Conservation (phyloP, 2,329 filamentous ascomycete species). For the Grosmannia serpens region DNA sequence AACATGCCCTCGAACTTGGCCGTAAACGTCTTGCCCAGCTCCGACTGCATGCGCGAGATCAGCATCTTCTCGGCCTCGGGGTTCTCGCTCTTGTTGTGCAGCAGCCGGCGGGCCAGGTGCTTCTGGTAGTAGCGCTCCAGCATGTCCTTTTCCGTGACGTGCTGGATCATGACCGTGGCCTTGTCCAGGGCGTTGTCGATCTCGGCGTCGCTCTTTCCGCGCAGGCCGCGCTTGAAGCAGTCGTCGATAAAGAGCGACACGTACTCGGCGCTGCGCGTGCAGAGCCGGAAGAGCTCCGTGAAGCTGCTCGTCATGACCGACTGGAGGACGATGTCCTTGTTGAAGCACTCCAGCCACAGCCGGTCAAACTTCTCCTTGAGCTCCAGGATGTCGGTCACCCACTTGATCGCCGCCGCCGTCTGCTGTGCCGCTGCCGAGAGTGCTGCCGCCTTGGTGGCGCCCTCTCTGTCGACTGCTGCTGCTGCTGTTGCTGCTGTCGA, state of each 20-base stretch:
- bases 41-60: conserved; percentile 93
- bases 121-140: conserved; percentile 99
- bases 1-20: conserved; percentile 95
- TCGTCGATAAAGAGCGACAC: conserved; percentile 96
- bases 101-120: conserved; percentile 74
- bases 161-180: conserved; percentile 76
- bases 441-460: conserved; percentile 29
- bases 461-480: conserved; percentile 18
- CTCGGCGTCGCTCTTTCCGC: conserved; percentile 82
- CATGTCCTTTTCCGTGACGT: conserved; percentile 82
- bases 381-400: conserved; percentile 81
- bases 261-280: conserved; percentile 74
- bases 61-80: conserved; percentile 91
- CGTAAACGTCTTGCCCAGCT: conserved; percentile 90
- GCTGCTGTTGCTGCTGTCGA: conserved; percentile 23
- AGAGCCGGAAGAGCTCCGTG: conserved; percentile 87
- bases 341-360: conserved; percentile 64
- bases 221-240: conserved; percentile 86
- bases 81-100: conserved; percentile 83
- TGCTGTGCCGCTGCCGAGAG: conserved; percentile 58
- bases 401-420: conserved; percentile 79
- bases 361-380: conserved; percentile 85
- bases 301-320: conserved; percentile 79
- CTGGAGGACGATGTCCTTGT: conserved; percentile 64
- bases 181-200: conserved; percentile 78